Evolutionary conservation across 495 filamentous ascomycete genomes (phyloP).

Genomic region (Penicillium bialowiezense): DNA sequence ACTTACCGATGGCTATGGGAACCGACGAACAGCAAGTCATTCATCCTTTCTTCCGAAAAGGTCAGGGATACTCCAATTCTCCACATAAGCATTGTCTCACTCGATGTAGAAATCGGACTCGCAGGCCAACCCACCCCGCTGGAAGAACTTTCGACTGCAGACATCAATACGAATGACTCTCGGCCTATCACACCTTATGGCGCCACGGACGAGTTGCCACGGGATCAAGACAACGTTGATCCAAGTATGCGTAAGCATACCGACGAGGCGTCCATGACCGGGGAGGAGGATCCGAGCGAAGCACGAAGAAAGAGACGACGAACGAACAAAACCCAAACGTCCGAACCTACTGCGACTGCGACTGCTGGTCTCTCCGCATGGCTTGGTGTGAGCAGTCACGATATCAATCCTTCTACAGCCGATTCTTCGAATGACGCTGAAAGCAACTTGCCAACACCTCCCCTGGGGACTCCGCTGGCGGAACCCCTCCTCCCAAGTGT

Average conservation of each 20-base stretch:
- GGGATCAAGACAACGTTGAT: neutral
- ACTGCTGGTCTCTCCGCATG: conserved; percentile 17
- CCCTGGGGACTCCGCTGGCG: neutral
- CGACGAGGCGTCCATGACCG: neutral
- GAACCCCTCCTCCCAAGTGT: neutral
- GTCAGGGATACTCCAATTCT: conserved; percentile 16
- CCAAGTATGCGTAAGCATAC: neutral
- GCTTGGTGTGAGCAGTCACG: conserved; percentile 12
- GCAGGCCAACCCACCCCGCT: conserved; percentile 9
- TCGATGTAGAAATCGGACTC: conserved; percentile 19
- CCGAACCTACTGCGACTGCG: conserved; percentile 5
- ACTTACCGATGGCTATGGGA: conserved; percentile 38
- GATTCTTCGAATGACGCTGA: neutral
- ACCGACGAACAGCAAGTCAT: conserved; percentile 38
- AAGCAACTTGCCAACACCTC: neutral
- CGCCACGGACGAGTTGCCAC: neutral
- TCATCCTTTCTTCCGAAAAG: conserved; percentile 44
- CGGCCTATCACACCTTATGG: neutral
- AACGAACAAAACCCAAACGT: conserved; percentile 35
- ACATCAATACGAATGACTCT: neutral
- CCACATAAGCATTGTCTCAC: conserved; percentile 12
- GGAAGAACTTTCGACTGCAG: conserved; percentile 1
- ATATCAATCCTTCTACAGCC: neutral
- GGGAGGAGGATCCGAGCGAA: conserved; percentile 42
- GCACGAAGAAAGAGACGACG: conserved; percentile 50